Conservation (phyloP, 176 grass and related monocot species). For the Avena sativa region DNA sequence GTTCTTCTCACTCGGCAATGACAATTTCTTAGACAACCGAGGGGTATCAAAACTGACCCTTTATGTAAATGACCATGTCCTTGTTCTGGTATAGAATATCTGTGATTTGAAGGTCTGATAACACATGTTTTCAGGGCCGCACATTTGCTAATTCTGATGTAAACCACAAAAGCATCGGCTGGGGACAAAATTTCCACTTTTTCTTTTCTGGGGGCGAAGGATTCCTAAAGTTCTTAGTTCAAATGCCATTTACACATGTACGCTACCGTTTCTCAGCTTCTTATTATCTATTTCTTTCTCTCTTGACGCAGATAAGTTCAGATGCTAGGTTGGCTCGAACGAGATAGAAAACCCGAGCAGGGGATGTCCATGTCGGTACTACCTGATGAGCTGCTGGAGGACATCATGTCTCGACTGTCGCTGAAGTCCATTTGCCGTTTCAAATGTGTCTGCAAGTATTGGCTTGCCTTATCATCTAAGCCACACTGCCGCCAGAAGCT, state of each 20-base stretch:
- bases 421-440: conserved; percentile 44
- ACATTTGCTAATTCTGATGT: neutral
- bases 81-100: neutral
- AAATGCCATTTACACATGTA: neutral
- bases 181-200: neutral
- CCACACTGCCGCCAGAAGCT: conserved; percentile 29
- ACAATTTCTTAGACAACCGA: neutral
- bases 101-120: neutral
- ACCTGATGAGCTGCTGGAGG: conserved; percentile 33
- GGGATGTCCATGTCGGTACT: neutral
- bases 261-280: neutral
- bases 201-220: neutral
- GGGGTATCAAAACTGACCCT: neutral
- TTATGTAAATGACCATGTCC: too few species aligned
- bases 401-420: conserved; percentile 47
- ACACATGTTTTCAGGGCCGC: neutral
- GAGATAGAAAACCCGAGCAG: neutral
- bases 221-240: neutral
- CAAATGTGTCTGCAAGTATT: conserved; percentile 49
- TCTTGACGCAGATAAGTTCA: conserved; percentile 2
- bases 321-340: neutral
- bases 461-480: conserved; percentile 48
- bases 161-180: neutral
- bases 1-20: neutral
- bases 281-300: neutral